Evolutionary conservation across 1,284 basidiomycete species (phyloP).

Genomic region (Sporisorium graminicola): DNA sequence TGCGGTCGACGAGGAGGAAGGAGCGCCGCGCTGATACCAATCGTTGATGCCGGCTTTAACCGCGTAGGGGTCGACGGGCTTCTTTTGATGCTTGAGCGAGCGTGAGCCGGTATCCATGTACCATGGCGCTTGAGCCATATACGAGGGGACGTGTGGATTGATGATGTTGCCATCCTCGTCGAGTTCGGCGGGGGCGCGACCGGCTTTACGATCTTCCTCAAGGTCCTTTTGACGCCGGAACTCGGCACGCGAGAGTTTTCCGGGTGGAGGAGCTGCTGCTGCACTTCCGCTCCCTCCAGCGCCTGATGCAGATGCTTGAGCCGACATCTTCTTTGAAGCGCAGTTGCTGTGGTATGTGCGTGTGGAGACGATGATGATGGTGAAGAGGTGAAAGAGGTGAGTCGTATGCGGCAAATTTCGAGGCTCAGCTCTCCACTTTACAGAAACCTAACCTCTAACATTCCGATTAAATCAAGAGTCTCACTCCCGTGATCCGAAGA

Average conservation of each 20-base stretch:
- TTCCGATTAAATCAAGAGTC: too few species aligned
- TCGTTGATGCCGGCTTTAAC: constrained; percentile 81
- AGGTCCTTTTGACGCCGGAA: constrained; percentile 94
- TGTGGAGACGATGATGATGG: neutral
- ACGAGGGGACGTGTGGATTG: constrained; percentile 93
- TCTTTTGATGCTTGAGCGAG: constrained; percentile 87
- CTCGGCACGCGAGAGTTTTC: constrained; percentile 92
- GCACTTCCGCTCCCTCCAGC: constrained; percentile 35
- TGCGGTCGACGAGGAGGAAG: constrained; percentile 2
- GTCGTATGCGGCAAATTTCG: neutral
- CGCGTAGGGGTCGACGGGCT: constrained; percentile 77
- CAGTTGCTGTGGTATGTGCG: neutral
- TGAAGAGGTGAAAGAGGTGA: neutral
- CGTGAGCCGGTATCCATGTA: constrained; percentile 89
- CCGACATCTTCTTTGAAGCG: constrained; percentile 65
- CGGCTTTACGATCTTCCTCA: constrained; percentile 91
- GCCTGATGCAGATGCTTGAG: constrained; percentile 12
- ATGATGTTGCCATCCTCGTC: constrained; percentile 94
- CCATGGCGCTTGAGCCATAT: constrained; percentile 88
- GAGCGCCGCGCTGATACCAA: constrained; percentile 90
- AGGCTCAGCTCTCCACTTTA: constrained; percentile 10
- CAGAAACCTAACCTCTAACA: too few species aligned
- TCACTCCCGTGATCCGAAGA: constrained; percentile 15
- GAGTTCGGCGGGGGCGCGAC: constrained; percentile 92
- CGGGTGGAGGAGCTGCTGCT: constrained; percentile 64